These are phyloP conservation scores for Paramyrothecium sp. DNA, from an alignment of 2,329 filamentous ascomycete species.

Conservation along the genomic window DNA sequence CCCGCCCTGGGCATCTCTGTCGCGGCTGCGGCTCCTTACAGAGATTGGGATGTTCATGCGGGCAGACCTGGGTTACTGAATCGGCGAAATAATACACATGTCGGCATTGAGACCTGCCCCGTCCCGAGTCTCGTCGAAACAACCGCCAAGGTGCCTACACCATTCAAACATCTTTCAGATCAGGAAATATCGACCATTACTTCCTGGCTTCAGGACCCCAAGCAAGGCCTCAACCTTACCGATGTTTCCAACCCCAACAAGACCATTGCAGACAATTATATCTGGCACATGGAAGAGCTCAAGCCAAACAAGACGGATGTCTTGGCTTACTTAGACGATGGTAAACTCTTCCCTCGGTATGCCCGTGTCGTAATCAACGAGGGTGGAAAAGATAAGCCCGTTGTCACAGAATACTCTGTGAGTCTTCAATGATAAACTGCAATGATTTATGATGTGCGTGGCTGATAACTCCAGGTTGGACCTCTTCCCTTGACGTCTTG, in stretches of 20 bases:
- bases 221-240: constrained; percentile 14
- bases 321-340: constrained; percentile 51
- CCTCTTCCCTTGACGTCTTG: constrained; percentile 11
- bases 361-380: constrained; percentile 14
- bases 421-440: background rate
- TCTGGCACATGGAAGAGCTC: constrained; percentile 13
- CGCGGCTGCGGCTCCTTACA: background rate
- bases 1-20: background rate
- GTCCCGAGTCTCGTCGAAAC: constrained; percentile 2
- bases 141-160: constrained; percentile 4
- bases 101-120: constrained; percentile 2
- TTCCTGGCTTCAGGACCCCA: constrained; percentile 3
- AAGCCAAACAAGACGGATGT: constrained; percentile 64
- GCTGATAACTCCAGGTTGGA: constrained; percentile 5
- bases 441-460: background rate
- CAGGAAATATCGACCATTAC: constrained; percentile 1
- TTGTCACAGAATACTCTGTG: constrained; percentile 13
- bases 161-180: constrained; percentile 4
- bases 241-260: constrained; percentile 6
- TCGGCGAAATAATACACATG: constrained; percentile 2
- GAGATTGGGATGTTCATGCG: constrained; percentile 5
- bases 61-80: background rate
- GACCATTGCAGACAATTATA: constrained; percentile 13
- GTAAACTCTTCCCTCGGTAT: constrained; percentile 7
- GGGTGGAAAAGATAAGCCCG: constrained; percentile 8